Percentiles rank a stretch among this genome's conserved stretches.
Conservation (phyloP, 2,329 filamentous ascomycete species). For the Neopestalotiopsis sp. region DNA sequence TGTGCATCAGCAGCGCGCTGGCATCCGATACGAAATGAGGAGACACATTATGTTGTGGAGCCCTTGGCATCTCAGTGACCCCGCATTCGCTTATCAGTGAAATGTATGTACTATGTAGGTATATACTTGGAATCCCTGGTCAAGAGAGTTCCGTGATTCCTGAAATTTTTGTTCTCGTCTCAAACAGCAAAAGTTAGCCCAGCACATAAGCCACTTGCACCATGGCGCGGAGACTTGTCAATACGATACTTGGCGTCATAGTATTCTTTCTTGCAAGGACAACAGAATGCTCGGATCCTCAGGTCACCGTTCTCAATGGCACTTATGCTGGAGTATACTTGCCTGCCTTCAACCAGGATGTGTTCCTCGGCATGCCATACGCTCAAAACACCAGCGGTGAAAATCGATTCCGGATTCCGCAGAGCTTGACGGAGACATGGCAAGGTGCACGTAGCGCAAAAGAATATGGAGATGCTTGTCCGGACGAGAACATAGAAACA, state of each 20-base stretch:
- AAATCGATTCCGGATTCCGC: slow-evolving; percentile 37
- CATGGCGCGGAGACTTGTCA: background rate
- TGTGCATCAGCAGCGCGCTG: background rate
- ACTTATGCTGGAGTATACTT: slow-evolving; percentile 40
- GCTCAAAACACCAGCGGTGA: slow-evolving; percentile 47
- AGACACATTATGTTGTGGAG: background rate
- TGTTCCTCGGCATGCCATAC: slow-evolving; percentile 62
- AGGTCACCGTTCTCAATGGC: slow-evolving; percentile 37
- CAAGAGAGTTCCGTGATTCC: background rate
- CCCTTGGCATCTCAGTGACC: background rate
- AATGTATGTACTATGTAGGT: no score
- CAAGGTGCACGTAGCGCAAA: slow-evolving; percentile 25
- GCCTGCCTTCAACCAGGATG: slow-evolving; percentile 48
- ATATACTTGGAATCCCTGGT: background rate
- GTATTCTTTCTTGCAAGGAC: background rate
- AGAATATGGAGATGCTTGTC: slow-evolving; percentile 28
- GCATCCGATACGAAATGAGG: background rate
- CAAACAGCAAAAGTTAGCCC: background rate
- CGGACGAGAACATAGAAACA: slow-evolving; percentile 24
- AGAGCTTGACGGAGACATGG: slow-evolving; percentile 28
- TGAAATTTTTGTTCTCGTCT: background rate
- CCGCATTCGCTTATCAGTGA: background rate
- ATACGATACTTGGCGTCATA: background rate
- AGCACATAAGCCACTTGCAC: background rate
- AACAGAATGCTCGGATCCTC: slow-evolving; percentile 20